Evolutionary conservation across 352 stramenopile species (phyloP), one percentile per base, ranked within the genome.

Genomic region (Phytophthora sansomeana): DNA sequence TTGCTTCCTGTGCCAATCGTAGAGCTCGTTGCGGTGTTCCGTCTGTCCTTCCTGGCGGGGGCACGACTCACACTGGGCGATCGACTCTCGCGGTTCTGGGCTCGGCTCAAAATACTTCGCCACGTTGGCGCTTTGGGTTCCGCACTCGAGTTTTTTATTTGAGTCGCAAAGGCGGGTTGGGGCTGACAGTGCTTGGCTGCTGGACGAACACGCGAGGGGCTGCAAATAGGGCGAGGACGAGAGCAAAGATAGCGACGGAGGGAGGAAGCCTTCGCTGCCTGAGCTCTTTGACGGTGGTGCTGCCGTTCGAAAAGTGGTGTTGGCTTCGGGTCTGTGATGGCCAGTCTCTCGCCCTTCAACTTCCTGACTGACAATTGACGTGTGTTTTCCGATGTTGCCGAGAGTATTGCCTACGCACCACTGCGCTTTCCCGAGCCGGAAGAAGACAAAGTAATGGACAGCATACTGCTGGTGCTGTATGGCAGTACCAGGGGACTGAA

Each of bases 181-280:
- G 21, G 21, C 21, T 24, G 21, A 3, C 1, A 24, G 21, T 24
- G 21, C 21, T 24, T 24, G 21, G 21, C 21, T 24, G 21, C 21
- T 1, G 21, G 21, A 24, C 21, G 21, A 24, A 24, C 21, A 24
- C 21, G 29, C 16, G 32, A 11, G 44, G 19, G 24, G 39, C 33
- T 46, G n/a, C 30, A 71, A 67, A 71, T 71, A 71, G 56, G 11
- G 33, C 17, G 33, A 61, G 44, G 41, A 67, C 53, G 44, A 28
- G 44, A 17, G 3, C 19, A 59, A 59, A 62, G 59, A 67, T 62
- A 67, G 41, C 26, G 21, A 14, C 14, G 30, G 29, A 33, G 16
- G 28, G 3, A n/a, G 39, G 10, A 19, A 6, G 21, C 10, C 49
- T 49, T 58, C 32, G 17, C 24, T 30, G 33, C n/a, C 33, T 35